Percentiles rank a stretch among this genome's conserved stretches.
Conservation (phyloP, 1,284 basidiomycete species). For the Cryptococcus jaspeensis region DNA sequence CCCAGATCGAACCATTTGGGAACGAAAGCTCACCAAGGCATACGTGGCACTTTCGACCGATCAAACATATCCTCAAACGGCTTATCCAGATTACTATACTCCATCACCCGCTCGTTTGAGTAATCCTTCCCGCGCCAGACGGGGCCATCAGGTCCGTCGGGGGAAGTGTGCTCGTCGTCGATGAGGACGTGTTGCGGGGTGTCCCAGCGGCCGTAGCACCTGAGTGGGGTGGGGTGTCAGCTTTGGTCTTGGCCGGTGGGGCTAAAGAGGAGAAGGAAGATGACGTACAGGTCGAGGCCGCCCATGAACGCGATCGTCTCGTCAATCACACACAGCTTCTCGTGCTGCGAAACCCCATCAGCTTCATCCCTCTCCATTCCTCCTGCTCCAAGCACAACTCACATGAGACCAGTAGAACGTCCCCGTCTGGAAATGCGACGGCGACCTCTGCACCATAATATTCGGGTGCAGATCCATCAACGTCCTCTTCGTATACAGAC, state of each 20-base stretch:
- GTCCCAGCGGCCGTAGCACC: constrained; percentile 88
- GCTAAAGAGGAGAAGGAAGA: background rate
- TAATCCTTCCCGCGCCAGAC: constrained; percentile 78
- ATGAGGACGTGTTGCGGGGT: constrained; percentile 88
- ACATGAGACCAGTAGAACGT: constrained; percentile 99
- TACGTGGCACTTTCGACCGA: constrained; percentile 79
- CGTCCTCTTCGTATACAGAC: constrained; percentile 88
- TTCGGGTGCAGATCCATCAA: constrained; percentile 84
- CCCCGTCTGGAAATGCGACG: constrained; percentile 95
- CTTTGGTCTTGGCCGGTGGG: constrained; percentile 33
- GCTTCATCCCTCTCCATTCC: background rate
- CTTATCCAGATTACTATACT: constrained; percentile 85
- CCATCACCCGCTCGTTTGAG: constrained; percentile 82
- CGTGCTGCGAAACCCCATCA: constrained; percentile 63
- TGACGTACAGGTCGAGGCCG: constrained; percentile 76
- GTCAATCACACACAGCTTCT: constrained; percentile 97
- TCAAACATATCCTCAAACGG: constrained; percentile 95
- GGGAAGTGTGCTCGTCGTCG: constrained; percentile 68
- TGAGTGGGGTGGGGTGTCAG: constrained; percentile 8
- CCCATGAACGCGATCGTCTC: constrained; percentile 98
- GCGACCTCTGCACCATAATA: constrained; percentile 94
- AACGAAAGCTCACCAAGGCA: constrained; percentile 76
- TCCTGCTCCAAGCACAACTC: constrained; percentile 34
- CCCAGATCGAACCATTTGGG: background rate
- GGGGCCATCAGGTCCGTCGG: constrained; percentile 60